These are phyloP conservation scores for Debaryomyces maramus DNA, from an alignment of 805 yeast species.

Conservation along the genomic window DNA sequence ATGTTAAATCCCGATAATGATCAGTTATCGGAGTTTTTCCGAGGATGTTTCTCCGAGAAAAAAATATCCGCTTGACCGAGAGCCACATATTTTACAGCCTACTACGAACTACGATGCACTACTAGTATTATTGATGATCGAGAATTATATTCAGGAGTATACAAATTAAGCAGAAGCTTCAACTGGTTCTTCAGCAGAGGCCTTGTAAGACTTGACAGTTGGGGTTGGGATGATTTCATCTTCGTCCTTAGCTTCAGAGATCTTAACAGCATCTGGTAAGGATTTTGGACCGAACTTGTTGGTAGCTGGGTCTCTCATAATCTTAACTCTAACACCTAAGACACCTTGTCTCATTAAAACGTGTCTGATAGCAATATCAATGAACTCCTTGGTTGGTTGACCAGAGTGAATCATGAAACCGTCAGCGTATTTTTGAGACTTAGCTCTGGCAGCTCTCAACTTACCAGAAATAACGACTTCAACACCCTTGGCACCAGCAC, in stretches of 20 bases:
- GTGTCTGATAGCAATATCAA: conserved; percentile 99
- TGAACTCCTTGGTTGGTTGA: conserved; percentile 99
- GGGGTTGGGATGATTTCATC: conserved; percentile 73
- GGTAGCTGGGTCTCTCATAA: conserved; percentile 97
- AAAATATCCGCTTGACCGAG: neutral
- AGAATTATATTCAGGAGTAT: conserved; percentile 1
- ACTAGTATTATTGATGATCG: no score
- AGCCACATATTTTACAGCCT: no score
- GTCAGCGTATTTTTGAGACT: conserved; percentile 99
- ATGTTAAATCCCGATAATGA: neutral
- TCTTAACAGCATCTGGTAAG: conserved; percentile 92
- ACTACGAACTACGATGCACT: no score
- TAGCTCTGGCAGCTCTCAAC: conserved; percentile 99
- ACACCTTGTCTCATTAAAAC: conserved; percentile 99
- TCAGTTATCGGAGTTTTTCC: neutral
- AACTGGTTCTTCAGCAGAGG: conserved; percentile 37
- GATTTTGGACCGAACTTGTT: conserved; percentile 84
- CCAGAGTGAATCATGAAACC: conserved; percentile 99
- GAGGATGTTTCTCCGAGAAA: neutral
- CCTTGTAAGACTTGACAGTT: conserved; percentile 74
- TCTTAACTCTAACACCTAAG: conserved; percentile 98
- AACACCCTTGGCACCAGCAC: conserved; percentile 99
- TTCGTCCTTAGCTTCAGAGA: conserved; percentile 94
- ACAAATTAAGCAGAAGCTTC: conserved; percentile 31
- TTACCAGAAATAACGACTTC: conserved; percentile 99